Base-by-base conservation (phyloP, 2,329 filamentous ascomycete species). In the Aspergillus carbonarius region DNA sequence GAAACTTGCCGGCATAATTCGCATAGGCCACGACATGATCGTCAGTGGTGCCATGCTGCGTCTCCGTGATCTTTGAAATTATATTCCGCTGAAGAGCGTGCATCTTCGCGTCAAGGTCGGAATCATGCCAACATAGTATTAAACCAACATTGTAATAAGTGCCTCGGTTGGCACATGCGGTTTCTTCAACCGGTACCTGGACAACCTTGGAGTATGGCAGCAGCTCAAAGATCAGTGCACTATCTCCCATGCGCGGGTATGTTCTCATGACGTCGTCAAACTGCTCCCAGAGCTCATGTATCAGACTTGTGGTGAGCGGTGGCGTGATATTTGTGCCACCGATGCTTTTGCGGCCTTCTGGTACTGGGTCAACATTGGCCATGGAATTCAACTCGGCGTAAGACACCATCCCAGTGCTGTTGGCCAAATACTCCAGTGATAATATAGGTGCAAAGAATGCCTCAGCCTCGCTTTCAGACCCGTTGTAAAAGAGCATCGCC, bases 1-100 rank as follows among this genome's bases (percentile, higher is more conserved):
- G 23, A 1, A 2, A 56, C 59, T 52, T 34, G 59, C 60, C 57
- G 3, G 60, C 60, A 44, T 52, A 57, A 37, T 62, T 62, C 2
- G 60, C 34, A 46, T 60, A 53, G 0, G 46, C 44, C 2, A 27
- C 32, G 3, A 49, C 54, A 6, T 40, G 25, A 2, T 57, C 44
- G 7, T 49, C 46, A 2, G 23, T 25, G 8, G 27, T 27, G 13
- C 12, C 46, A 4, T 2, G 55, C 1, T 51, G 34, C 7, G n/a
- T 12, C 7, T 20, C 15, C 23, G 27, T 7, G 9, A 61, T 57
- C n/a, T 34, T 48, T 4, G 34, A 23, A 15, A 60, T 44, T 10
- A 57, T 44, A 2, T 3, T 18, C 13, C 54, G 27, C 4, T 50
- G 39, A 13, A 57, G 37, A 10, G 32, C 44, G 10, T 44, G 17